A percentile compares a stretch with the other conserved stretches of the same genome.
phyloP scores from a whole-genome alignment of 1,284 basidiomycete species.

The Moesziomyces sp. region DNA sequence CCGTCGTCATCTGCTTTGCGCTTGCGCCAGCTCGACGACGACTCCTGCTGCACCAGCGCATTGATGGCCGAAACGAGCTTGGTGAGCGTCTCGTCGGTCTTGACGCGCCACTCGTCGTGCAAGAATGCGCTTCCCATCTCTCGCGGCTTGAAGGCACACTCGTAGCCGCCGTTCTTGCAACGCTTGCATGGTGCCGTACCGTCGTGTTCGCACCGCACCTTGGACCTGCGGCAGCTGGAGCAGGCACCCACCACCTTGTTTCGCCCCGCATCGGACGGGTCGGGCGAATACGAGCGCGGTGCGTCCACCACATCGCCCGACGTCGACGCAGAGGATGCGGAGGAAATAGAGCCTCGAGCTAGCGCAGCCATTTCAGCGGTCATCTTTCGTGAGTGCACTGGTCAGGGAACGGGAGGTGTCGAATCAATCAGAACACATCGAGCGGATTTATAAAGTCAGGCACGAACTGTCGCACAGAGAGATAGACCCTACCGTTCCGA shows the following conservation, averaged over 20 bases:
- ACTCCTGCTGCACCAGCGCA: slow-evolving; percentile 20
- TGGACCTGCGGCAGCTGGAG: slow-evolving; percentile 31
- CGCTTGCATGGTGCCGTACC: slow-evolving; percentile 26
- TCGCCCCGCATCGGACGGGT: neutral
- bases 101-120: slow-evolving; percentile 31
- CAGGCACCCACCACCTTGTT: slow-evolving; percentile 24
- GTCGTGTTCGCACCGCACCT: slow-evolving; percentile 35
- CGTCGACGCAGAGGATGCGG: slow-evolving; percentile 4
- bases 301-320: slow-evolving; percentile 1
- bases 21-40: neutral
- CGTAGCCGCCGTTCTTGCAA: slow-evolving; percentile 30
- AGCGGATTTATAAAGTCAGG: too few relatives aligned
- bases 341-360: slow-evolving; percentile 8
- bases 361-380: neutral
- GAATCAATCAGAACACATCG: too few relatives aligned
- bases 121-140: slow-evolving; percentile 13
- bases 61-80: slow-evolving; percentile 27
- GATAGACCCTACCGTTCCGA: too few relatives aligned
- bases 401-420: too few relatives aligned
- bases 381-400: neutral
- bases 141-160: slow-evolving; percentile 29
- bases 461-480: too few relatives aligned
- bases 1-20: neutral
- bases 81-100: slow-evolving; percentile 34
- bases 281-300: slow-evolving; percentile 2